A percentile compares a stretch with the other conserved stretches of the same genome.
These are phyloP conservation scores for Bipolaris gigantea DNA, from an alignment of 2,329 filamentous ascomycete genomes.

Conservation along the genomic window DNA sequence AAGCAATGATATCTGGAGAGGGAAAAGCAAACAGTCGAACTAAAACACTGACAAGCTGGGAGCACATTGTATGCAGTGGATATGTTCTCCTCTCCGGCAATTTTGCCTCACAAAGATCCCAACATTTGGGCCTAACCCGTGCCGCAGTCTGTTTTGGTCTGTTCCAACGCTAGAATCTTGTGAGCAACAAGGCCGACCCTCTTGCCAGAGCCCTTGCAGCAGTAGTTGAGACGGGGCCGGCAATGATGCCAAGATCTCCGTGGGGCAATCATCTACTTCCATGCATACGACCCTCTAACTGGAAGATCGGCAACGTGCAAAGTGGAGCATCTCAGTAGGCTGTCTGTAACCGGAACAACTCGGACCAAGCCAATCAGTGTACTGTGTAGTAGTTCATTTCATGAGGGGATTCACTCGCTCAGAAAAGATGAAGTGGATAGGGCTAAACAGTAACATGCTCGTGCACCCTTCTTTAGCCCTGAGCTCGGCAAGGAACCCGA, in stretches of 20 bases:
- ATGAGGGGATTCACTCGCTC: background rate
- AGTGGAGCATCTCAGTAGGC: background rate
- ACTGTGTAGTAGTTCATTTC: background rate
- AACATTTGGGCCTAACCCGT: constrained; percentile 6
- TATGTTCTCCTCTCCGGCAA: constrained; percentile 8
- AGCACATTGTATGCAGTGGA: constrained; percentile 13
- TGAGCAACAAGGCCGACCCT: constrained; percentile 13
- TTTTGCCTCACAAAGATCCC: constrained; percentile 14
- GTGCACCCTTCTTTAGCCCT: background rate
- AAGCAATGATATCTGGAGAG: constrained; percentile 2
- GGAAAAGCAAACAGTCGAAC: constrained; percentile 1
- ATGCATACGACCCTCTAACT: background rate
- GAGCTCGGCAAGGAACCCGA: background rate
- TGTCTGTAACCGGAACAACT: background rate
- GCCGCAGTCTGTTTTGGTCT: background rate
- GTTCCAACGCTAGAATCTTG: constrained; percentile 14
- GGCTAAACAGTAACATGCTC: background rate
- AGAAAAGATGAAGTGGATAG: background rate
- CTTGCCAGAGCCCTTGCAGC: constrained; percentile 10
- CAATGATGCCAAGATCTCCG: constrained; percentile 10
- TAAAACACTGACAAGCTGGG: constrained; percentile 1
- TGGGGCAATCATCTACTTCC: constrained; percentile 5
- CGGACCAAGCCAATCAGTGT: background rate
- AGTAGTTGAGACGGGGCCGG: constrained; percentile 10
- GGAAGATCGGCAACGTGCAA: constrained; percentile 16